These are phyloP conservation scores for Salvia rosmarinus DNA, from an alignment of 257 asterid genomes.

Conservation along the genomic window DNA sequence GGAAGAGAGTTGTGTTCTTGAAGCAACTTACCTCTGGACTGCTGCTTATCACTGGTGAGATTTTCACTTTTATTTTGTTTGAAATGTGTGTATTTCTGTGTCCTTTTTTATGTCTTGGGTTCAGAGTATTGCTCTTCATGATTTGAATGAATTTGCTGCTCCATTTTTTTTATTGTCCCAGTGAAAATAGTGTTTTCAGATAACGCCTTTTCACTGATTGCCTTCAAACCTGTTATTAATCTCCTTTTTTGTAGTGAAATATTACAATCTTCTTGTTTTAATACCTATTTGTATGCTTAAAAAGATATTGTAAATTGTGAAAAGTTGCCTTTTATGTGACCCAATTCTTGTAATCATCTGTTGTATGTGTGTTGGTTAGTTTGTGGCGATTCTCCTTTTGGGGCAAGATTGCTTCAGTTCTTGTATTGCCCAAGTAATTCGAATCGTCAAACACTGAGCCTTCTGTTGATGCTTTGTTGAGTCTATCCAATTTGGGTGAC, in stretches of 20 bases:
- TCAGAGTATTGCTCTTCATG: not conserved
- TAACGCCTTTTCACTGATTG: not conserved
- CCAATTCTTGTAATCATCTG: not conserved
- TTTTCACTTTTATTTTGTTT: not conserved
- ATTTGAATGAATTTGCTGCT: not conserved
- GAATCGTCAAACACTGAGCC: constrained; percentile 21
- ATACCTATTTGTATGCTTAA: not conserved
- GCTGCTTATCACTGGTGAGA: constrained; percentile 54
- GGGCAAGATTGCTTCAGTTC: constrained; percentile 14
- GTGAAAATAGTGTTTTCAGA: not conserved
- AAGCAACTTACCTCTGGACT: constrained; percentile 63
- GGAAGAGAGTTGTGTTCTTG: constrained; percentile 57
- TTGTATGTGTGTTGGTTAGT: not conserved
- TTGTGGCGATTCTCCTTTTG: constrained; percentile 13
- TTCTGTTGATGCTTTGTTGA: constrained; percentile 26
- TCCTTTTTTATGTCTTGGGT: not conserved
- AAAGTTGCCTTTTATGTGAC: no score
- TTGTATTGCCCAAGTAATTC: constrained; percentile 6
- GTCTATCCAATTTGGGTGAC: not conserved
- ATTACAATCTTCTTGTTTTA: not conserved
- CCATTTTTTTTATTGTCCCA: not conserved
- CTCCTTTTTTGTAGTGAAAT: not conserved
- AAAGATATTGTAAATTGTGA: not conserved
- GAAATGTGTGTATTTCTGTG: not conserved
- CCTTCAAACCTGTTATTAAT: not conserved